A percentile compares a stretch with the other conserved stretches of the same genome.
Evolutionary conservation across 2,329 filamentous ascomycete species (phyloP).

Genomic region (Fusarium nanum): DNA sequence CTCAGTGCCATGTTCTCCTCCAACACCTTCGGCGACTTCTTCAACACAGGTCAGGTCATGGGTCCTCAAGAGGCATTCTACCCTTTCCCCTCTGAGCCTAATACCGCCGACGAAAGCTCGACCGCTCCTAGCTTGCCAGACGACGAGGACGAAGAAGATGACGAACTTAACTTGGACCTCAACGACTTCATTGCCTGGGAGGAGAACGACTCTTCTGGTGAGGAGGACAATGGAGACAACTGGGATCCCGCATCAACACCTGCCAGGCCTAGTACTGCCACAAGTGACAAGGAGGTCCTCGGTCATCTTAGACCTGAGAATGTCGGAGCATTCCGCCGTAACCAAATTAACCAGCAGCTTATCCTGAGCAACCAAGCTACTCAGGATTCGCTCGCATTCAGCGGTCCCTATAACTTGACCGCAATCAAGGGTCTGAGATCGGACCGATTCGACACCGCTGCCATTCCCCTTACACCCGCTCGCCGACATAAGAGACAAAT

Average conservation of each 20-base stretch:
- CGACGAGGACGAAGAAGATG: slow-evolving; percentile 72
- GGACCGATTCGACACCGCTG: slow-evolving; percentile 73
- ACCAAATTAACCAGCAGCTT: slow-evolving; percentile 71
- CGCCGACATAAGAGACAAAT: slow-evolving; percentile 66
- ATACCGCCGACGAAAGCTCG: slow-evolving; percentile 63
- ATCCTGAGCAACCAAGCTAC: slow-evolving; percentile 71
- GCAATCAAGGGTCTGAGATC: slow-evolving; percentile 72
- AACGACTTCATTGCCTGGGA: slow-evolving; percentile 80
- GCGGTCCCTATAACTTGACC: slow-evolving; percentile 69
- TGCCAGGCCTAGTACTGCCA: slow-evolving; percentile 60
- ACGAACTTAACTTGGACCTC: slow-evolving; percentile 72
- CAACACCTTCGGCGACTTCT: slow-evolving; percentile 66
- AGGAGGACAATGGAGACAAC: slow-evolving; percentile 66
- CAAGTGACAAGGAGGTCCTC: slow-evolving; percentile 59
- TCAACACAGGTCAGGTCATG: slow-evolving; percentile 73
- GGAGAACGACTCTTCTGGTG: slow-evolving; percentile 68
- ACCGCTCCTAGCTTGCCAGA: slow-evolving; percentile 47
- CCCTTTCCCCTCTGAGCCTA: slow-evolving; percentile 71
- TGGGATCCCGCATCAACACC: slow-evolving; percentile 65
- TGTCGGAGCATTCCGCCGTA: slow-evolving; percentile 82
- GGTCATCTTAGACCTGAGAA: slow-evolving; percentile 74
- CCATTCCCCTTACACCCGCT: slow-evolving; percentile 74
- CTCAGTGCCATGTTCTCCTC: slow-evolving; percentile 76
- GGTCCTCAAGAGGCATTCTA: slow-evolving; percentile 83
- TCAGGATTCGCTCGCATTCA: slow-evolving; percentile 71